Percentiles rank a stretch among this genome's conserved stretches.
Conservation (phyloP, 345 rosid species). For the Eutrema yunnanense region DNA sequence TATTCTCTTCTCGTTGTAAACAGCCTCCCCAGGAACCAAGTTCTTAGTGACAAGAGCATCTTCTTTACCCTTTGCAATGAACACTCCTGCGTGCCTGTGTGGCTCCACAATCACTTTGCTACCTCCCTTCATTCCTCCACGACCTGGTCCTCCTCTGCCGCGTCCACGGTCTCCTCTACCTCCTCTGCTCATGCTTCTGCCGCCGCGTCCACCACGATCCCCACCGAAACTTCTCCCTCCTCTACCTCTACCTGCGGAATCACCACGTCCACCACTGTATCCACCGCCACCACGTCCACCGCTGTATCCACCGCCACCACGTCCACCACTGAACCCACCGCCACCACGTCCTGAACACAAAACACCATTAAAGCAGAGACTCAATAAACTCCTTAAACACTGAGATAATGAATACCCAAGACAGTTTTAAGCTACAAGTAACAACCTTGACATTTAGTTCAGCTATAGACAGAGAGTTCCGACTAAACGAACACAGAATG, state of each 20-base stretch:
- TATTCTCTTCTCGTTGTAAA: constrained; percentile 90
- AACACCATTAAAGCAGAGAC: neutral
- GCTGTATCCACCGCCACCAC: constrained; percentile 35
- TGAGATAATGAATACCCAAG: neutral
- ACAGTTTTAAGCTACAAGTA: neutral
- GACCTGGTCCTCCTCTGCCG: constrained; percentile 28
- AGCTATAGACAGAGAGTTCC: neutral
- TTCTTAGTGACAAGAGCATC: constrained; percentile 92
- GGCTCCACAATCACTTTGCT: constrained; percentile 81
- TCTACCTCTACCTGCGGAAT: constrained; percentile 34
- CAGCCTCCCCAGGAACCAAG: constrained; percentile 87
- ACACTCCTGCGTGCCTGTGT: constrained; percentile 83
- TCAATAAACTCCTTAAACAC: neutral
- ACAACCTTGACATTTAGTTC: neutral
- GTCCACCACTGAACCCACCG: constrained; percentile 18
- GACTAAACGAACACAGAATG: neutral
- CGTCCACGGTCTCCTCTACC: constrained; percentile 41
- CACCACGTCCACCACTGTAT: constrained; percentile 47
- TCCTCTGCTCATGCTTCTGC: constrained; percentile 23
- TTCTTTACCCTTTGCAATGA: constrained; percentile 88
- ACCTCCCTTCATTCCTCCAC: constrained; percentile 91
- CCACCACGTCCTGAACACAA: constrained; percentile 29
- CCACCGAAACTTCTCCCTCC: constrained; percentile 41
- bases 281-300: constrained; percentile 43
- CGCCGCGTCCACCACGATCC: constrained; percentile 38